Evolutionary conservation across 495 filamentous ascomycete genomes (phyloP), one percentile per base, ranked within the genome.

Genomic region (Staphylotrichum tortipilum): DNA sequence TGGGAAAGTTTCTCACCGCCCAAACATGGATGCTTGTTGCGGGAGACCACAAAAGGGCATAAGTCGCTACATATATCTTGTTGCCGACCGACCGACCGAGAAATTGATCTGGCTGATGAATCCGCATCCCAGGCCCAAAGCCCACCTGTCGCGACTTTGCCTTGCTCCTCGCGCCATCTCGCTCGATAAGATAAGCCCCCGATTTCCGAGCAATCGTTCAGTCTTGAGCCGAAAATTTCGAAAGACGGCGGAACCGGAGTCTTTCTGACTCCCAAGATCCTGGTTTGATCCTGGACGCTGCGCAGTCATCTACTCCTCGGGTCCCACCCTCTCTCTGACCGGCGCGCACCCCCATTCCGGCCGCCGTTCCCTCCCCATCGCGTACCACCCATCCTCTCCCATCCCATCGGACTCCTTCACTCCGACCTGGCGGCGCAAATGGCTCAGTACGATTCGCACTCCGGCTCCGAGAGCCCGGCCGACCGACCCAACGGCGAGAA

Each of bases 381-480:
- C n/a, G n/a, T n/a, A n/a, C 19, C 10, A 7, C 26, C 26, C 26
- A 28, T 28, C 26, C 9, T 36, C 23, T 11, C 26, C 23, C 44
- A 34, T 36, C 31, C 17, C 38, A n/a, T 5, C 14, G n/a, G 10
- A 45, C n/a, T n/a, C n/a, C n/a, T n/a, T n/a, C n/a, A n/a, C n/a
- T n/a, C 34, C 43, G 1, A 33, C 23, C 12, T 35, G 23, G 21
- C 39, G 4, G 12, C 44, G 15, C 30, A 49, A n/a, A 63, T 56
- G 58, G 57, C 45, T 42, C 55, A 49, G 34, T 50, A 26, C 44
- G 55, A 47, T 12, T 51, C 34, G 2, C 45, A n/a, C 19, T 45
- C 50, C 17, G 54, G 49, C 50, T 49, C 57, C 44, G 55, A 59
- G 18, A 58, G 55, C 55, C 57, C 58, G 30, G 54, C 62, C 35